Evolutionary conservation across 345 rosid species (phyloP).

Genomic region (Bruguiera sexangula): DNA sequence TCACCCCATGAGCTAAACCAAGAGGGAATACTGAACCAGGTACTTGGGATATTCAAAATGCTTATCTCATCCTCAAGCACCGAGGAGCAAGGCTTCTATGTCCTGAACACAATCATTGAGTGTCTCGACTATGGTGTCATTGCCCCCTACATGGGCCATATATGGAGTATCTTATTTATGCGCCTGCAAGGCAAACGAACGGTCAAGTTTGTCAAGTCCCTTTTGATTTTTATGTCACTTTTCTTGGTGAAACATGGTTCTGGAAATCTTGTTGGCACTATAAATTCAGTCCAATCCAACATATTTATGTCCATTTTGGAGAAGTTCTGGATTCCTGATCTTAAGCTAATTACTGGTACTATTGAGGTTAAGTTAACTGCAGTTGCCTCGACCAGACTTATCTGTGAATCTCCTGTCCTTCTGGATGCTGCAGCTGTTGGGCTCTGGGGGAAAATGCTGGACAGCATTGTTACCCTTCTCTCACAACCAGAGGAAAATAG

Average conservation of each 20-base stretch:
- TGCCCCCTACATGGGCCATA: conserved; percentile 50
- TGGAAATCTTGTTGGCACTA: conserved; percentile 56
- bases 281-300: conserved; percentile 75
- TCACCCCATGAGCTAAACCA: conserved; percentile 72
- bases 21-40: conserved; percentile 70
- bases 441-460: conserved; percentile 78
- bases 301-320: conserved; percentile 61
- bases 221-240: conserved; percentile 84
- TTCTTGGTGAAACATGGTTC: conserved; percentile 87
- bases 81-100: conserved; percentile 91
- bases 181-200: conserved; percentile 68
- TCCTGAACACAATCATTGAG: conserved; percentile 86
- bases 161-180: conserved; percentile 72
- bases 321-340: conserved; percentile 86
- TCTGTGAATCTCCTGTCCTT: conserved; percentile 73
- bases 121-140: conserved; percentile 66
- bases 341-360: conserved; percentile 65
- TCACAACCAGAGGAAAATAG: conserved; percentile 83
- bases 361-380: conserved; percentile 75
- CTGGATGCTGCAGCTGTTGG: conserved; percentile 56
- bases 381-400: conserved; percentile 73
- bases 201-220: conserved; percentile 66
- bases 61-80: conserved; percentile 71
- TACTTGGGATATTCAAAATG: conserved; percentile 83
- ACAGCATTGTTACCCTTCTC: conserved; percentile 78